Percentiles rank a stretch among this genome's conserved stretches.
Conservation (phyloP, 2,329 filamentous ascomycete species). For the Alternaria conjuncta region DNA sequence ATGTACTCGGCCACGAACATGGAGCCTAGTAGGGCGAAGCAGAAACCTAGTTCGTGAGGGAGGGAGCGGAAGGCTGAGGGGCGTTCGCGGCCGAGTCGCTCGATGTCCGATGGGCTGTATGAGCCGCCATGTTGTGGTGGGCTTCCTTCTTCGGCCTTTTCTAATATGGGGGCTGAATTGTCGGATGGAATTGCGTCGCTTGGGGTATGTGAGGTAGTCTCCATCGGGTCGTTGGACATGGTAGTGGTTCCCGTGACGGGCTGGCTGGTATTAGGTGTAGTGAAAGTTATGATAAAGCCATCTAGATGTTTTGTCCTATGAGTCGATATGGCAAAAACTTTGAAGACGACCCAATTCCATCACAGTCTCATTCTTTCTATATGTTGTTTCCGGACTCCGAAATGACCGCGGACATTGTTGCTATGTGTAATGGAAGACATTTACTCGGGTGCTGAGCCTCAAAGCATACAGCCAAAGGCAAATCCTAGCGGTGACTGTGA, state of each 20-base stretch:
- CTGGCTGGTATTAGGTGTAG: background rate
- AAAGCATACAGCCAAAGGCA: background rate
- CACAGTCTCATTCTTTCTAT: constrained; percentile 17
- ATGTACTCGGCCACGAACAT: constrained; percentile 75
- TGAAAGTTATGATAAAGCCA: background rate
- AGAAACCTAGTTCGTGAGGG: constrained; percentile 67
- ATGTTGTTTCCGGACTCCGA: constrained; percentile 13
- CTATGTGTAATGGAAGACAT: constrained; percentile 17
- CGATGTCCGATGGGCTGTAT: constrained; percentile 52
- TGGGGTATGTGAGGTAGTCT: background rate
- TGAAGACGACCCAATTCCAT: background rate
- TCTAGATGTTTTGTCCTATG: background rate
- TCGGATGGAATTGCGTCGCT: background rate
- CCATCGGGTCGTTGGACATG: background rate
- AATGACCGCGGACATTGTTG: constrained; percentile 15
- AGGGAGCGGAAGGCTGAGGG: constrained; percentile 62
- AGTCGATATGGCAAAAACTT: background rate
- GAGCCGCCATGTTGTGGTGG: constrained; percentile 13
- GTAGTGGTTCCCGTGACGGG: background rate
- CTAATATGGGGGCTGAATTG: background rate
- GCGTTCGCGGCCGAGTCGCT: constrained; percentile 67
- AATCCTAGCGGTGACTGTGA: constrained; percentile 24
- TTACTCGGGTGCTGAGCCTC: constrained; percentile 18
- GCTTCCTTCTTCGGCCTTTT: constrained; percentile 22
- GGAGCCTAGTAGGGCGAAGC: constrained; percentile 66